Evolutionary conservation across 495 filamentous ascomycete species (phyloP).

Genomic region (Aspergillus nidulans): DNA sequence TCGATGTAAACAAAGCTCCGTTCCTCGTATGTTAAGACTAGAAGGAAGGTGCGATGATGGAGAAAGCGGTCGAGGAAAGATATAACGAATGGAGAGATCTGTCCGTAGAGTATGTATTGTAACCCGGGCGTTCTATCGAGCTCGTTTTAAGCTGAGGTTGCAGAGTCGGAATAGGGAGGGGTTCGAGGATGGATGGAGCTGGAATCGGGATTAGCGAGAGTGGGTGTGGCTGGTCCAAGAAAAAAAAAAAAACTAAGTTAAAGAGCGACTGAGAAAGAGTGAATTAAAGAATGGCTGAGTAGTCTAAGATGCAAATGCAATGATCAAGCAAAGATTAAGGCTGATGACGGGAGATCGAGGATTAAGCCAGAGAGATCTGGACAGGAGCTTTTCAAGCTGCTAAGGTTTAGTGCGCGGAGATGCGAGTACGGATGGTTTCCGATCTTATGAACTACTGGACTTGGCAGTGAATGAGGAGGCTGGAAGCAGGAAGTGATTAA

Average conservation of each 20-base stretch:
- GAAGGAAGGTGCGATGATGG: conserved; percentile 7
- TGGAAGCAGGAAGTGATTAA: neutral
- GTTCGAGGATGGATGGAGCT: conserved; percentile 3
- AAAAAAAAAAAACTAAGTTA: conserved; percentile 10
- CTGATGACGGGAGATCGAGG: neutral
- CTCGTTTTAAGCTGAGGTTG: neutral
- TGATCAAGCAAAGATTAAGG: neutral
- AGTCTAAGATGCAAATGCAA: neutral
- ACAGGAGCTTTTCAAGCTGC: conserved; percentile 3
- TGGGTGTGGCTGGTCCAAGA: neutral
- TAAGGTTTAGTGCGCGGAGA: conserved; percentile 6
- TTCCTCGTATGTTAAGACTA: neutral
- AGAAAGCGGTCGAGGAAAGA: neutral
- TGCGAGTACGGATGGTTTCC: neutral
- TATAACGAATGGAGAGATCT: neutral
- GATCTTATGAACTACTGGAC: neutral
- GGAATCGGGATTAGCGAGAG: neutral
- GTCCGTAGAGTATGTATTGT: neutral
- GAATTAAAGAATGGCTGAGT: conserved; percentile 5
- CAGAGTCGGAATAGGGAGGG: conserved; percentile 1
- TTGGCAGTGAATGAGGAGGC: neutral
- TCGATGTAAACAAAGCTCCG: neutral
- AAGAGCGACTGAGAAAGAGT: conserved; percentile 10
- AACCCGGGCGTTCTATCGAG: no score
- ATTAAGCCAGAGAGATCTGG: neutral